A percentile compares a stretch with the other conserved stretches of the same genome.
phyloP scores from a whole-genome alignment of 805 yeast genomes.

The Starmera pachycereana region DNA sequence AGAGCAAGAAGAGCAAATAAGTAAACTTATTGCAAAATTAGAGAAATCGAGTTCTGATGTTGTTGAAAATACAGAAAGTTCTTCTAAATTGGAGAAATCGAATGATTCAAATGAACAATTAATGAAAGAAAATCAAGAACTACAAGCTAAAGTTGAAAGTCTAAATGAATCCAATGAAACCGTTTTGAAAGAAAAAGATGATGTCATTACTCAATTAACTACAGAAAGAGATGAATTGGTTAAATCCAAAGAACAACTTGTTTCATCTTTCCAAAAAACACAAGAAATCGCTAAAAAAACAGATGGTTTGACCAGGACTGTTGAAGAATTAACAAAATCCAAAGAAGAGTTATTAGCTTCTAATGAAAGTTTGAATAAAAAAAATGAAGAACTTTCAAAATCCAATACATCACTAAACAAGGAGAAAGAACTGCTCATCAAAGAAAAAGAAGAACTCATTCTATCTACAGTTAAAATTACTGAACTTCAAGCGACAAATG shows the following conservation, averaged over 20 bases:
- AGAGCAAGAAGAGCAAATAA: no score
- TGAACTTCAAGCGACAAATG: slow-evolving; percentile 1
- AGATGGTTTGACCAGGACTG: not conserved
- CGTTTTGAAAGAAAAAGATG: not conserved
- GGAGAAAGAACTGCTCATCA: slow-evolving; percentile 2
- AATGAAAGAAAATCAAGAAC: no score
- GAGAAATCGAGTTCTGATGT: no score
- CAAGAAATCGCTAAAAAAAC: not conserved
- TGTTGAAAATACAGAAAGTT: no score
- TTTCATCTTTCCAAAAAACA: not conserved
- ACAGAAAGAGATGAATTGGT: not conserved
- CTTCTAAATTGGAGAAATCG: no score
- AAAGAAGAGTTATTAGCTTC: slow-evolving; percentile 1
- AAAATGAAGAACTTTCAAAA: not conserved
- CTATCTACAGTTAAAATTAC: not conserved
- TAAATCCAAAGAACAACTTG: not conserved
- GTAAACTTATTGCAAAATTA: no score
- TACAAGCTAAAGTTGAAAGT: no score
- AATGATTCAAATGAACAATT: no score
- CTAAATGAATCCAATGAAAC: not conserved
- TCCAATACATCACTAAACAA: not conserved
- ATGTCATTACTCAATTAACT: no score
- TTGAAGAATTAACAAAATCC: not conserved
- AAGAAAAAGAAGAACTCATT: not conserved
- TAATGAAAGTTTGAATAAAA: slow-evolving; percentile 4